A percentile compares a stretch with the other conserved stretches of the same genome.
These are phyloP conservation scores for Entoloma clypeatum DNA, from an alignment of 1,284 basidiomycete genomes.

Conservation along the genomic window DNA sequence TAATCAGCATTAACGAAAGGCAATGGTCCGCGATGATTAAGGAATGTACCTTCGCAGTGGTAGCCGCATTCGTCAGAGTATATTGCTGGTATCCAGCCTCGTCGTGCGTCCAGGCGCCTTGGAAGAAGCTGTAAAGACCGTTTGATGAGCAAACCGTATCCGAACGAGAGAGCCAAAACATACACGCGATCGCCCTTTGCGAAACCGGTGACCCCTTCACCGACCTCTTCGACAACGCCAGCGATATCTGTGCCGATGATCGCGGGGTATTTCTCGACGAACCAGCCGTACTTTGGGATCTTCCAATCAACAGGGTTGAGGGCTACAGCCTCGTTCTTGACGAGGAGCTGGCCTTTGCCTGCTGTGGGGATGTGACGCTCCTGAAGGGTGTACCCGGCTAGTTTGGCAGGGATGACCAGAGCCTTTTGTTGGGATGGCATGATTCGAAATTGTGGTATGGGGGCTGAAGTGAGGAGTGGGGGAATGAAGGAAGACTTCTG, in stretches of 20 bases:
- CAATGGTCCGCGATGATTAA: neutral
- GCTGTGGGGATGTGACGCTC: constrained; percentile 33
- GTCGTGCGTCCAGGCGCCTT: constrained; percentile 8
- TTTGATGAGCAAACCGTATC: too few species aligned
- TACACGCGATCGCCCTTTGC: constrained; percentile 58
- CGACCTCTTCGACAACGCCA: constrained; percentile 53
- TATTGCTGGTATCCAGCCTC: constrained; percentile 15
- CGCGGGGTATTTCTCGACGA: constrained; percentile 28
- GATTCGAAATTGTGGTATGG: too few species aligned
- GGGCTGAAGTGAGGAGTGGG: too few species aligned
- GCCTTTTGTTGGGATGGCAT: constrained; percentile 23
- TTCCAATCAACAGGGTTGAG: constrained; percentile 52
- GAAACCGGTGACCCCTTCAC: constrained; percentile 46
- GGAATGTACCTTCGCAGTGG: constrained; percentile 10
- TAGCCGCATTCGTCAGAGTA: constrained; percentile 8
- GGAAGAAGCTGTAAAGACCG: constrained; percentile 11
- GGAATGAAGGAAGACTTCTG: too few species aligned
- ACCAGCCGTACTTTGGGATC: constrained; percentile 28
- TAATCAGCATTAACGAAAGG: neutral
- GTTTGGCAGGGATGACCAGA: constrained; percentile 17
- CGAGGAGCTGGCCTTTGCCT: constrained; percentile 38
- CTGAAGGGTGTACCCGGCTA: constrained; percentile 15
- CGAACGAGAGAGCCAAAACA: constrained; percentile 13
- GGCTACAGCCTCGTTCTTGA: constrained; percentile 38
- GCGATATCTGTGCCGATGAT: constrained; percentile 56